Conservation (phyloP, 306 rosid genomes). For the Citrullus mucosospermus region DNA sequence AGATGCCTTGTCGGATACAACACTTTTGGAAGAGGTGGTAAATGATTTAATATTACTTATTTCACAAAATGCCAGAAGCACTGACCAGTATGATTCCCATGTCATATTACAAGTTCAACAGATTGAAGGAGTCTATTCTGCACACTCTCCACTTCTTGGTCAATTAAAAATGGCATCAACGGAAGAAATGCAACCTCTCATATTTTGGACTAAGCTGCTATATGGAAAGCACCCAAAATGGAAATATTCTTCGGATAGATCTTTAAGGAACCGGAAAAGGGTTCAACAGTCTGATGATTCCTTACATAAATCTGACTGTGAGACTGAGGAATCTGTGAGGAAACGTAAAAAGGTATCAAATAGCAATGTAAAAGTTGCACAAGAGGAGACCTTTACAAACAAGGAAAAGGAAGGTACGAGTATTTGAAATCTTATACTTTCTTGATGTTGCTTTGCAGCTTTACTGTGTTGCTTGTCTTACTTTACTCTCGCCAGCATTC, state of each 20-base stretch:
- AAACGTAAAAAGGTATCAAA: constrained; percentile 47
- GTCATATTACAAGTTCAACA: constrained; percentile 41
- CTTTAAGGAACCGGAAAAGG: constrained; percentile 67
- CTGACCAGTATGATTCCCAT: constrained; percentile 23
- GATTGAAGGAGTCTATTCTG: constrained; percentile 40
- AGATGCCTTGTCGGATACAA: constrained; percentile 14
- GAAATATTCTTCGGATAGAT: constrained; percentile 43
- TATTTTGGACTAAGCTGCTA: constrained; percentile 61
- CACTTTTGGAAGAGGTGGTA: constrained; percentile 30
- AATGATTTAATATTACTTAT: constrained; percentile 42
- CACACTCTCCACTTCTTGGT: constrained; percentile 30
- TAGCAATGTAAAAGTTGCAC: constrained; percentile 27
- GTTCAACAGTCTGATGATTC: constrained; percentile 26
- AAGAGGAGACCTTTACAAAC: constrained; percentile 18
- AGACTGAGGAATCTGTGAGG: constrained; percentile 28
- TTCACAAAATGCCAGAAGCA: constrained; percentile 30
- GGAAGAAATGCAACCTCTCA: constrained; percentile 36
- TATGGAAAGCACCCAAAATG: constrained; percentile 57
- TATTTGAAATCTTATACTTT: constrained; percentile 7
- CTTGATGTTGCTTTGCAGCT: background rate
- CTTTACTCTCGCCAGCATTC: constrained; percentile 10
- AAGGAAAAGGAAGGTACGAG: constrained; percentile 45
- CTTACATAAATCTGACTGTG: constrained; percentile 19
- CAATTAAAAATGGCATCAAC: constrained; percentile 26
- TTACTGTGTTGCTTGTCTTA: background rate